phyloP scores from a whole-genome alignment of 106 monocot genomes.

The Apostasia shenzhenica region DNA sequence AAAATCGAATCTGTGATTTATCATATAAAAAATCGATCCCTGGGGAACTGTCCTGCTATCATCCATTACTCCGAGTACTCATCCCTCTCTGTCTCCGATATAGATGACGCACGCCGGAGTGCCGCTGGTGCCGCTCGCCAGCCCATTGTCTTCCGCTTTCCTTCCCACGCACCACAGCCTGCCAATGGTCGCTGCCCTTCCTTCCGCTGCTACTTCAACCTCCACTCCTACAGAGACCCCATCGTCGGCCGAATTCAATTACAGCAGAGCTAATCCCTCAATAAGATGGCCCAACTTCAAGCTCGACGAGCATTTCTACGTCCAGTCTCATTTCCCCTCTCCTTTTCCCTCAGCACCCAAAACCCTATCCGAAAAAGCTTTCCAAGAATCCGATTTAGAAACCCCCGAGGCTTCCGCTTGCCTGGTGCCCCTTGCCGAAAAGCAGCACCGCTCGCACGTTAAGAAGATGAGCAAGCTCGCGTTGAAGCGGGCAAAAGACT shows the following conservation, averaged over 20 bases:
- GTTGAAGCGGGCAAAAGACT: constrained; percentile 83
- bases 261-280: constrained; percentile 61
- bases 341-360: constrained; percentile 5
- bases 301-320: constrained; percentile 19
- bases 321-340: constrained; percentile 11
- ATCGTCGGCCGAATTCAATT: constrained; percentile 36
- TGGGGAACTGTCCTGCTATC: neutral
- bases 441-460: constrained; percentile 29
- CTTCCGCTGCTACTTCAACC: neutral
- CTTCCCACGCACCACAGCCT: neutral
- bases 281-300: constrained; percentile 78
- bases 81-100: constrained; percentile 5
- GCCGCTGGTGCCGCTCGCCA: constrained; percentile 16
- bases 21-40: too few species aligned
- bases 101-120: constrained; percentile 25
- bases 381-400: neutral
- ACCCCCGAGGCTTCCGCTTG: neutral
- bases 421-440: constrained; percentile 24
- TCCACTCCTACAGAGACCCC: neutral
- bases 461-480: constrained; percentile 93
- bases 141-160: neutral
- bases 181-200: neutral
- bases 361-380: neutral
- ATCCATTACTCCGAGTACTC: neutral
- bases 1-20: too few species aligned